These are phyloP conservation scores for Thelonectria rubi DNA, from an alignment of 2,329 filamentous ascomycete species.

Conservation along the genomic window DNA sequence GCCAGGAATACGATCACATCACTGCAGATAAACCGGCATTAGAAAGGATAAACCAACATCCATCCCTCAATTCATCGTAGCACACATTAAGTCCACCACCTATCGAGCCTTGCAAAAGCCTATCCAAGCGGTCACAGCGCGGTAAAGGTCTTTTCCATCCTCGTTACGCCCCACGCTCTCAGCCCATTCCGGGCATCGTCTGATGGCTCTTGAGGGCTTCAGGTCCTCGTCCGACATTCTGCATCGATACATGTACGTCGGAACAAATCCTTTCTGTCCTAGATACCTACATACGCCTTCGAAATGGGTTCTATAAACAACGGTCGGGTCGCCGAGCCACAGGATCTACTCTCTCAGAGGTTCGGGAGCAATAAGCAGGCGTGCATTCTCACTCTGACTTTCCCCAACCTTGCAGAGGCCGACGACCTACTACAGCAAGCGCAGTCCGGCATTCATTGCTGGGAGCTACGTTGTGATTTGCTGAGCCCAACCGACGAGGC, in stretches of 20 bases:
- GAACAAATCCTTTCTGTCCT: background rate
- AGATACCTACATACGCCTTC: background rate
- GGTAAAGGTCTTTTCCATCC: conserved; percentile 17
- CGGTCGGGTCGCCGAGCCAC: background rate
- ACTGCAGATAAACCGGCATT: too few relatives aligned
- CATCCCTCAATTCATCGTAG: too few relatives aligned
- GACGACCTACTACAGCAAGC: background rate
- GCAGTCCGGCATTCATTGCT: conserved; percentile 3
- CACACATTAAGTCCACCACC: too few relatives aligned
- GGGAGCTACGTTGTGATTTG: conserved; percentile 12
- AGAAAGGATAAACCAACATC: background rate
- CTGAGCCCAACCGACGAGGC: background rate
- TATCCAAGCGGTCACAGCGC: background rate
- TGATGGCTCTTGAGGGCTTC: background rate
- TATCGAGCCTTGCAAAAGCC: too few relatives aligned
- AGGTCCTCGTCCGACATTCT: background rate
- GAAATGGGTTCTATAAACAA: background rate
- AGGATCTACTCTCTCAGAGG: background rate
- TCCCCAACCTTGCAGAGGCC: conserved; percentile 2
- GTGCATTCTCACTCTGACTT: conserved; percentile 8
- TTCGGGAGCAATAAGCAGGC: conserved; percentile 2
- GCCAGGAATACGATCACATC: too few relatives aligned
- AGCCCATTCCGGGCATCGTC: background rate
- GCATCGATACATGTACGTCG: background rate
- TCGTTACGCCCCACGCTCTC: background rate